Base-by-base conservation (phyloP, 805 yeast species). In the Metschnikowia rubicola region DNA sequence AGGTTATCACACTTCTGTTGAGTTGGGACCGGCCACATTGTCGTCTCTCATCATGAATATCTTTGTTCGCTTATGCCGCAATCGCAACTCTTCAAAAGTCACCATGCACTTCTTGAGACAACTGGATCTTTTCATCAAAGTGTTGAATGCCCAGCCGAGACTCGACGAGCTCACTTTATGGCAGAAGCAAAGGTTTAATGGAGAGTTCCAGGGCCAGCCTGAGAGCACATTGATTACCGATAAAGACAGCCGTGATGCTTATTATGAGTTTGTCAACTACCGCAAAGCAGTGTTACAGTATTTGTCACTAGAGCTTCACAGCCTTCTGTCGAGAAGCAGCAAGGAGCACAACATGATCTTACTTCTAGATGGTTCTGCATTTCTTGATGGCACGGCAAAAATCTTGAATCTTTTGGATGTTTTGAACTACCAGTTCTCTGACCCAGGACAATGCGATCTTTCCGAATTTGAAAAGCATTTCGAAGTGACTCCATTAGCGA, bases 281-380 rank as follows among this genome's bases (percentile, higher is more conserved):
- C 75, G 96, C 57, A 75, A 81, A 37, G 67, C 74, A 15, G 66
- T 85, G 11, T 67, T 88, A 21, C 86, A 86, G 52, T 80, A 82
- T 55, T 65, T 88, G 50, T 78, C 91, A 13, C 65, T 85, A 44
- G 95, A 89, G 53, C 71, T 92, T n/a, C 90, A 86, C 59, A 75
- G 75, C 46, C 69, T 79, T 11, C 8, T 40, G 17, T 71, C 84
- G 8, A 57, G 81, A 34, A 67, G 85, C 28, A 66, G 81, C 54
- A 72, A 79, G 47, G 68, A 76, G 37, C 66, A 70, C 21, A 84
- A 85, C 53, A 69, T 83, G 26, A 70, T 75, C 5, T 57, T 72
- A 4, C 66, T 90, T 17, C 79, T 84, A 36, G 75, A 76, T 50
- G 72, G 72, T 10, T 66, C 71, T 34, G 76, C 77, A 13, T 74